Percentiles rank a stretch among this genome's conserved stretches.
Evolutionary conservation across 108 stramenopile species (phyloP).

Genomic region (Craspedostauros australis): DNA sequence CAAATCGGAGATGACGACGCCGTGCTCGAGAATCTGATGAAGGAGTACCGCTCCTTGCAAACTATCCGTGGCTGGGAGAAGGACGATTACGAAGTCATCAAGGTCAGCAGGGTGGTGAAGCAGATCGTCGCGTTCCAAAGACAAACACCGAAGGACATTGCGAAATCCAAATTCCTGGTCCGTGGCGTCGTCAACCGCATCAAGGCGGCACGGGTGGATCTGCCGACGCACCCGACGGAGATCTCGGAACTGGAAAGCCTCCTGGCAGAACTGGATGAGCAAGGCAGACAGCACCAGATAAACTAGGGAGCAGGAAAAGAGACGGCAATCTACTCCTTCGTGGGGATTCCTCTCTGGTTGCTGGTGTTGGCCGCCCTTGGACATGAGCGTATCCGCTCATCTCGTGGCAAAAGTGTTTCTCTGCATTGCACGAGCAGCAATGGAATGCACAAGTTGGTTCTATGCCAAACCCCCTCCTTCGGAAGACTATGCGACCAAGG

Average conservation of each 20-base stretch:
- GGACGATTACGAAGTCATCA: constrained; percentile 40
- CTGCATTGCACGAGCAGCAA: too few species aligned
- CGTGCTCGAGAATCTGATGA: constrained; percentile 73
- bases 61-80: constrained; percentile 59
- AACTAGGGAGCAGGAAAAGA: too few species aligned
- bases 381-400: too few species aligned
- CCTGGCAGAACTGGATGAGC: constrained; percentile 36
- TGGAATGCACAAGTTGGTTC: too few species aligned
- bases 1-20: constrained; percentile 46
- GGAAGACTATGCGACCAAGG: too few species aligned
- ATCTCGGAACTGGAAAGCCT: constrained; percentile 30
- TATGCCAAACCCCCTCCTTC: too few species aligned
- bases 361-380: too few species aligned
- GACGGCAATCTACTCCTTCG: too few species aligned
- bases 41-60: constrained; percentile 66
- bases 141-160: constrained; percentile 38
- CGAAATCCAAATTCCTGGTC: constrained; percentile 57
- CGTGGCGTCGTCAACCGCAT: constrained; percentile 61
- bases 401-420: too few species aligned
- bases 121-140: constrained; percentile 52
- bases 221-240: constrained; percentile 28
- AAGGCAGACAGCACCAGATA: too few species aligned
- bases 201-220: constrained; percentile 21
- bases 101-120: constrained; percentile 40
- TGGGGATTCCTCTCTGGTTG: too few species aligned